Base-by-base conservation (phyloP, 2,329 filamentous ascomycete species). In the Didymella keratinophila region DNA sequence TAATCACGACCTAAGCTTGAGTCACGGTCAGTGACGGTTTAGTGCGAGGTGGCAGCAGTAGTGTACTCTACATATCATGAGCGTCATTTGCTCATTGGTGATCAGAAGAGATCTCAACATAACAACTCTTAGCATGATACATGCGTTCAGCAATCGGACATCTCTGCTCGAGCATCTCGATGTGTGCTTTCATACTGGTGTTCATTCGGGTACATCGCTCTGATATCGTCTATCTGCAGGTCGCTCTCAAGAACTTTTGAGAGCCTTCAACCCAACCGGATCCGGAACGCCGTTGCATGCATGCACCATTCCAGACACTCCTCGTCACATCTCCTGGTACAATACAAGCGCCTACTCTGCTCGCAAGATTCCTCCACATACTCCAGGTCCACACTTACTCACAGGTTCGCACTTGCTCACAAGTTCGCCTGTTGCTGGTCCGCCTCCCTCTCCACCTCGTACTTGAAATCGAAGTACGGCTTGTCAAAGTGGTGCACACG, bases 401-500 rank as follows among this genome's bases (percentile, higher is more conserved):
- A 44, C 28, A 44, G 32, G n/a, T 39, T 18, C 20, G n/a, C n/a
- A n/a, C n/a, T 20, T 41, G 37, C 37, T 41, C 11, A 41, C 37
- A 41, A 48, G 56, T 58, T 53, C 25, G 42, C 54, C 71, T 56
- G 52, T 39, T 49, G 27, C 52, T 81, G 81, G 60, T 63, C 69
- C 45, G 67, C 69, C 56, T 97, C 93, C 79, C 93, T 86, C 87
- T 99, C 95, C 62, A 98, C 95, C 85, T 99, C 95, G 80, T 97
- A 99, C 84, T 91, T 87, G 83, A 99, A 99, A 80, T 99, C 95
- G 79, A 95, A 98, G 85, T 97, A 99, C 63, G 90, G 87, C 85
- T 96, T 96, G 83, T 99, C 95, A 81, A 99, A 99, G 81, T 97
- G 92, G 82, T 99, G 95, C 69, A 98, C 89, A 75, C 95, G 91